phyloP scores from a whole-genome alignment of 2,329 filamentous ascomycete species.

The Cercospora sp. region DNA sequence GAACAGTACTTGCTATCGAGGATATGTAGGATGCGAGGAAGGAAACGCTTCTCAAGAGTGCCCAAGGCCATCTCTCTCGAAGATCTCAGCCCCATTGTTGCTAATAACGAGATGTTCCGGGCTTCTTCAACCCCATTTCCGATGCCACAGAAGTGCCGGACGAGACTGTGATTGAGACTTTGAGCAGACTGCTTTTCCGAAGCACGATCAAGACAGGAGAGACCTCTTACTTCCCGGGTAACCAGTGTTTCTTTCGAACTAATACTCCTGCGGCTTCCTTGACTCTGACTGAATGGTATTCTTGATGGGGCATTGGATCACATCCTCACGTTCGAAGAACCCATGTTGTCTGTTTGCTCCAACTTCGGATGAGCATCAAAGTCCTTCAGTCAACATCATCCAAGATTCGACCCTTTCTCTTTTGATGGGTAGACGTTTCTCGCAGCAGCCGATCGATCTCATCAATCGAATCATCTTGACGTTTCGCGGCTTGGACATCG shows the following conservation, averaged over 20 bases:
- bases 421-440: slow-evolving; percentile 25
- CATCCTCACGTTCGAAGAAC: neutral
- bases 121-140: neutral
- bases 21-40: neutral
- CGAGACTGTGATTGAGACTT: neutral
- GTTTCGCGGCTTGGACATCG: neutral
- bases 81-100: neutral
- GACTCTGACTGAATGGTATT: neutral
- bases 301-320: too few relatives aligned
- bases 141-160: neutral
- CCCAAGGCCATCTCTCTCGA: neutral
- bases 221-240: neutral
- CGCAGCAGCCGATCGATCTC: slow-evolving; percentile 26
- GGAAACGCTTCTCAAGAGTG: neutral
- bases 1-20: neutral
- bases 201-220: neutral
- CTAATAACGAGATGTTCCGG: neutral
- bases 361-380: neutral
- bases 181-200: neutral
- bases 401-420: slow-evolving; percentile 6
- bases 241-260: neutral
- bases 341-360: neutral
- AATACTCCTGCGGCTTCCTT: neutral
- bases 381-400: neutral
- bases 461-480: slow-evolving; percentile 11